These are phyloP conservation scores for Paraphaeosphaeria sporulosa DNA, from an alignment of 2,329 filamentous ascomycete species.

Conservation along the genomic window DNA sequence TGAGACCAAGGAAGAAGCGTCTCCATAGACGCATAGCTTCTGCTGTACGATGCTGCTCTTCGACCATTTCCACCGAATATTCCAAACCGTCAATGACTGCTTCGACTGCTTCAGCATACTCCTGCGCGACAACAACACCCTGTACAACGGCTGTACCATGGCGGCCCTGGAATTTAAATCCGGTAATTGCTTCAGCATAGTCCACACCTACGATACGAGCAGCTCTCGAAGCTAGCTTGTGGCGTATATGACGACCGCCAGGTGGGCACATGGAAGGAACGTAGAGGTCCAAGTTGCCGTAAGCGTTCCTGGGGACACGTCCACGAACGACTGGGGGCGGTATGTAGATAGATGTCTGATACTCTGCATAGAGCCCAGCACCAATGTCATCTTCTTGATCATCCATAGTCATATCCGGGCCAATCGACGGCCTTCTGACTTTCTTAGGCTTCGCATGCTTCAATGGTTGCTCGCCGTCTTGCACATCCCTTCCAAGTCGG, in stretches of 20 bases:
- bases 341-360: conserved; percentile 74
- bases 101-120: conserved; percentile 75
- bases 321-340: conserved; percentile 80
- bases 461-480: conserved; percentile 76
- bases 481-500: conserved; percentile 81
- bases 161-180: conserved; percentile 86
- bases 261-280: conserved; percentile 69
- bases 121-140: conserved; percentile 77
- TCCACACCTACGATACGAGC: conserved; percentile 80
- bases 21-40: conserved; percentile 65
- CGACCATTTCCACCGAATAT: conserved; percentile 69
- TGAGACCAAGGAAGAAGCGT: conserved; percentile 67
- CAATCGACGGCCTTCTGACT: conserved; percentile 31
- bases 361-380: conserved; percentile 64
- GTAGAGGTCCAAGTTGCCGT: conserved; percentile 70
- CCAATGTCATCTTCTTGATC: conserved; percentile 53
- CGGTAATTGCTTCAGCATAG: conserved; percentile 87
- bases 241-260: conserved; percentile 65
- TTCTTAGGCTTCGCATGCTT: conserved; percentile 66
- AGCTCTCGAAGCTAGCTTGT: conserved; percentile 70
- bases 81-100: conserved; percentile 73
- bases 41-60: conserved; percentile 61
- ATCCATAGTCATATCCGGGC: conserved; percentile 42
- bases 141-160: conserved; percentile 84
- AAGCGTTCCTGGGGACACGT: conserved; percentile 69